A percentile compares a stretch with the other conserved stretches of the same genome.
These are phyloP conservation scores for Cercospora zeina DNA, from an alignment of 2,329 filamentous ascomycete species.

Conservation along the genomic window DNA sequence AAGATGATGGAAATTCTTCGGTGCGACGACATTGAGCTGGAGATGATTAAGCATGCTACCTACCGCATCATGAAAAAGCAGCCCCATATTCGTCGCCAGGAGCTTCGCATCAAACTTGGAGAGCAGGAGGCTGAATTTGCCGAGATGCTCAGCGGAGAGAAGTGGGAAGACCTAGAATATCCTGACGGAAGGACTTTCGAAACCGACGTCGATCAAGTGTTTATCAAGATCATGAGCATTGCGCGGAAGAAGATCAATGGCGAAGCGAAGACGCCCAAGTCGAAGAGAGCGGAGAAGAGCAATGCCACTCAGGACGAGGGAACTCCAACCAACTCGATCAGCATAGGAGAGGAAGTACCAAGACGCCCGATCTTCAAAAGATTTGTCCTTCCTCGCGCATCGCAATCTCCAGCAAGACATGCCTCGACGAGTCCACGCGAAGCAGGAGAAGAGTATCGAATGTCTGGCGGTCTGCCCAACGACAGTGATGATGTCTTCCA, in stretches of 20 bases:
- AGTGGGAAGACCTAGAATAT: neutral
- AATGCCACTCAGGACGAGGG: neutral
- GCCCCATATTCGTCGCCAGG: neutral
- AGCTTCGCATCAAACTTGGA: neutral
- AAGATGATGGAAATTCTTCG: constrained; percentile 10
- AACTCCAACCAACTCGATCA: neutral
- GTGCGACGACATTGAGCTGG: neutral
- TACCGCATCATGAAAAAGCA: neutral
- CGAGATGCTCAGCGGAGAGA: constrained; percentile 2
- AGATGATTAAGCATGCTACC: constrained; percentile 7
- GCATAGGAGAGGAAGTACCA: neutral
- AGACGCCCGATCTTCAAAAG: neutral
- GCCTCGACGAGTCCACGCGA: neutral
- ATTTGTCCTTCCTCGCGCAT: neutral
- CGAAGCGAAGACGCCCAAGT: neutral
- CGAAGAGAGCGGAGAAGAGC: neutral
- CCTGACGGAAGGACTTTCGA: neutral
- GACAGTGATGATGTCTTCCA: neutral
- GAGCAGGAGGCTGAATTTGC: neutral
- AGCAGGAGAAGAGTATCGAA: neutral
- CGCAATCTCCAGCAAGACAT: neutral
- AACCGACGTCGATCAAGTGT: neutral
- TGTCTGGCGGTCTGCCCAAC: neutral
- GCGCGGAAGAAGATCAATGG: constrained; percentile 1
- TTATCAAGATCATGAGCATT: constrained; percentile 13